A percentile compares a stretch with the other conserved stretches of the same genome.
Conservation (phyloP, 345 rosid species). For the Punica granatum region DNA sequence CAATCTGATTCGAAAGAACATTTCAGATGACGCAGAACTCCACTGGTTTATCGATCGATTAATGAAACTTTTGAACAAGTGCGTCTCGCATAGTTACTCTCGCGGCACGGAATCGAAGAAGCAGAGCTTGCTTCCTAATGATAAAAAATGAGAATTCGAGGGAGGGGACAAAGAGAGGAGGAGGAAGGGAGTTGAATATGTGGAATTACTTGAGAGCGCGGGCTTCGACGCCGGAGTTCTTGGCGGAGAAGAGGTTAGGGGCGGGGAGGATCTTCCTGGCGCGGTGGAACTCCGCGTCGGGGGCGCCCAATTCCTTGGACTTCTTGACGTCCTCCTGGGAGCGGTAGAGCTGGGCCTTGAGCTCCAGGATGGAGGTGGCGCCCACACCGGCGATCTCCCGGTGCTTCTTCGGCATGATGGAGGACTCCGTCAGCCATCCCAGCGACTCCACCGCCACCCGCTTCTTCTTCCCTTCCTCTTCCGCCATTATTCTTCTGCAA, state of each 20-base stretch:
- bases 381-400: constrained; percentile 89
- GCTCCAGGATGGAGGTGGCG: constrained; percentile 74
- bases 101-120: too few species aligned
- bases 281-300: constrained; percentile 61
- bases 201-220: constrained; percentile 55
- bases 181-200: background rate
- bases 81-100: background rate
- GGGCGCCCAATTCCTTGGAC: constrained; percentile 47
- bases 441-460: constrained; percentile 69
- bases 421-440: constrained; percentile 94
- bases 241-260: constrained; percentile 43
- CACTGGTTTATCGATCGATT: background rate
- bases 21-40: background rate
- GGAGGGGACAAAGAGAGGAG: background rate
- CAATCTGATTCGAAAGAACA: background rate
- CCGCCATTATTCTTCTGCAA: background rate
- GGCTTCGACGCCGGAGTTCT: constrained; percentile 76
- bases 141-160: background rate
- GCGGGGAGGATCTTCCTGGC: constrained; percentile 55
- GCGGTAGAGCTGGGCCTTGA: constrained; percentile 80
- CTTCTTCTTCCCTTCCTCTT: constrained; percentile 31
- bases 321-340: constrained; percentile 77
- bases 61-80: background rate
- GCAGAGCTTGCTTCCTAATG: background rate
- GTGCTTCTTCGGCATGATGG: constrained; percentile 84